These are phyloP conservation scores for Solanum chiquidenum DNA, from an alignment of 257 asterid species.

Conservation along the genomic window DNA sequence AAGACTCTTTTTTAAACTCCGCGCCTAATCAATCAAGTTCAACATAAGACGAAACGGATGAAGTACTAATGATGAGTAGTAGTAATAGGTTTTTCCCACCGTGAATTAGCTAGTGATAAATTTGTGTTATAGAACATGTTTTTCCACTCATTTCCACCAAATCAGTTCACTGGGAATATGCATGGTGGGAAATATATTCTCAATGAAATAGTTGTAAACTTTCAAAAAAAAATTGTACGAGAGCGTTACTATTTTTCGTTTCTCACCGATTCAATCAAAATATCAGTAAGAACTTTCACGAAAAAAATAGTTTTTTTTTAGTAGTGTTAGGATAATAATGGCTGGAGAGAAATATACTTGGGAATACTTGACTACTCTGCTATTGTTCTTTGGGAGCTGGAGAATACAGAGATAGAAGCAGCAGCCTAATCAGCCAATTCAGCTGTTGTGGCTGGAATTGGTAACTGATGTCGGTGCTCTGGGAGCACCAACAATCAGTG, in stretches of 20 bases:
- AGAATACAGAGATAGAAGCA: constrained; percentile 63
- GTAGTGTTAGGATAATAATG: constrained; percentile 22
- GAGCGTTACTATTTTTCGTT: not conserved
- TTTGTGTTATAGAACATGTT: not conserved
- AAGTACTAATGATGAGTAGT: not conserved
- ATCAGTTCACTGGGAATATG: not conserved
- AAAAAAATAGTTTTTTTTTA: constrained; percentile 30
- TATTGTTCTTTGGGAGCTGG: constrained; percentile 69
- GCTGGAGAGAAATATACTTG: constrained; percentile 56
- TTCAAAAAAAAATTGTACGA: too few relatives aligned
- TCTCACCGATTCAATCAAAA: too few relatives aligned
- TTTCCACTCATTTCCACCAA: not conserved
- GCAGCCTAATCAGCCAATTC: constrained; percentile 54
- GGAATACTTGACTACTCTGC: constrained; percentile 69
- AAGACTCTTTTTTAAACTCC: too few relatives aligned
- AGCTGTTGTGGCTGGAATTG: constrained; percentile 45
- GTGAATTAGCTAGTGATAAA: not conserved
- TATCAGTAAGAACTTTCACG: too few relatives aligned
- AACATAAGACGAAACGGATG: not conserved
- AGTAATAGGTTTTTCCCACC: not conserved
- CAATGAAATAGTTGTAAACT: not conserved
- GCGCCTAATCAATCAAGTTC: not conserved
- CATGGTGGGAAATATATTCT: not conserved
- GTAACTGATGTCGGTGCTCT: constrained; percentile 68
- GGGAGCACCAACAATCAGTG: constrained; percentile 59